phyloP scores from a whole-genome alignment of 768 basidiomycete species.

The Kwoniella newhampshirensis region DNA sequence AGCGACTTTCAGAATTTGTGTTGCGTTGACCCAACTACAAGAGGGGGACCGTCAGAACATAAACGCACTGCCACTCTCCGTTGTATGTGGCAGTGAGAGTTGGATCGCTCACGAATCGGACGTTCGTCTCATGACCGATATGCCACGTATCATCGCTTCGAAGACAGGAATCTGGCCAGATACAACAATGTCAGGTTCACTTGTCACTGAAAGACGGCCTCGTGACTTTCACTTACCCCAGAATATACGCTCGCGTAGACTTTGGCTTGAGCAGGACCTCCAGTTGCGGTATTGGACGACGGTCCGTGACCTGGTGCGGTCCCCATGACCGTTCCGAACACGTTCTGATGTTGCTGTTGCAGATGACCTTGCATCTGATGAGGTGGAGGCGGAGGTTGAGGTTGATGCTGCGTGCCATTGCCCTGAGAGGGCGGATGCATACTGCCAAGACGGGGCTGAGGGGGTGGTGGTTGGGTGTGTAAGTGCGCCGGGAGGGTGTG shows the following conservation, averaged over 20 bases:
- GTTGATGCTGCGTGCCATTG: constrained; percentile 4
- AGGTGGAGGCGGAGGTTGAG: not conserved
- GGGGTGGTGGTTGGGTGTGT: constrained; percentile 21
- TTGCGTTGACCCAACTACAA: constrained; percentile 72
- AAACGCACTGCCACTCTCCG: not conserved
- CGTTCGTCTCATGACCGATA: constrained; percentile 96
- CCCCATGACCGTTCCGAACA: constrained; percentile 29
- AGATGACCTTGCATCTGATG: constrained; percentile 16
- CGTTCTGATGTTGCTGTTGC: constrained; percentile 36
- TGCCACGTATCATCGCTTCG: constrained; percentile 96
- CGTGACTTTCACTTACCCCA: constrained; percentile 43
- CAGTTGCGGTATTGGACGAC: constrained; percentile 2
- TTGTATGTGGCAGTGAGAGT: not conserved
- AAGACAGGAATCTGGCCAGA: constrained; percentile 74
- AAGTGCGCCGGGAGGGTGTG: constrained; percentile 28
- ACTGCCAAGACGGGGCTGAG: constrained; percentile 15
- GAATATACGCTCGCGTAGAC: constrained; percentile 53
- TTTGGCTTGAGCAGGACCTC: constrained; percentile 25
- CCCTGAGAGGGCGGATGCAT: constrained; percentile 14
- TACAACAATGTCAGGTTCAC: no score
- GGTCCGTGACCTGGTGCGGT: constrained; percentile 24
- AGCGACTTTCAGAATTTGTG: constrained; percentile 97
- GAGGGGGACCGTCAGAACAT: not conserved
- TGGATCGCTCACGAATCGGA: constrained; percentile 67
- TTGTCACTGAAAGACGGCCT: no score